Conservation (phyloP, 2,329 filamentous ascomycete species). For the Penicillium sumatraense region DNA sequence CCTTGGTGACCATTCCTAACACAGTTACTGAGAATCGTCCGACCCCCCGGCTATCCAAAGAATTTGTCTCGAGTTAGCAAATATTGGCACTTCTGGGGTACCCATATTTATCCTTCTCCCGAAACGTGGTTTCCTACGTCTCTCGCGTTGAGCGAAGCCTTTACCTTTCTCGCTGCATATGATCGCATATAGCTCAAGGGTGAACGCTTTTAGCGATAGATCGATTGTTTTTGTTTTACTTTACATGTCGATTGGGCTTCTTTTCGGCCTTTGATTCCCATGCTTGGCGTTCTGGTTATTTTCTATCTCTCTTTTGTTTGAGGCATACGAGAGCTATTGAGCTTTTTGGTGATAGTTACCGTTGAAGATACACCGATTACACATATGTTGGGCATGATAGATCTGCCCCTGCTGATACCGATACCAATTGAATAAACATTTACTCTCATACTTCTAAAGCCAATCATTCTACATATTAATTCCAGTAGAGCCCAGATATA, state of each 20-base stretch:
- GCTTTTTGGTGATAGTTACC: too few relatives aligned
- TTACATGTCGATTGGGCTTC: neutral
- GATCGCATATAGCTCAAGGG: neutral
- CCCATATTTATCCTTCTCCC: neutral
- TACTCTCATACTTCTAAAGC: neutral
- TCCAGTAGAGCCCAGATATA: neutral
- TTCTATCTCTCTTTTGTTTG: conserved; percentile 1
- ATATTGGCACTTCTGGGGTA: neutral
- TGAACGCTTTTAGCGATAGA: conserved; percentile 6
- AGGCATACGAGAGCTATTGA: conserved; percentile 18
- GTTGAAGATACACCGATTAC: conserved; percentile 13
- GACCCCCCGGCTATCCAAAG: too few relatives aligned
- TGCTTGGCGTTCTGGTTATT: conserved; percentile 20
- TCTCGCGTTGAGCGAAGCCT: conserved; percentile 3
- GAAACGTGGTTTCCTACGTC: neutral
- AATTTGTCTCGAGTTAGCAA: too few relatives aligned
- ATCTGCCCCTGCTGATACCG: neutral
- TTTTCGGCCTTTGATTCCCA: conserved; percentile 20
- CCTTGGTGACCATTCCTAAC: too few relatives aligned
- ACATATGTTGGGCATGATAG: conserved; percentile 5
- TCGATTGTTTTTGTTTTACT: neutral
- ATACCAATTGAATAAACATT: neutral
- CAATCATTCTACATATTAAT: too few relatives aligned
- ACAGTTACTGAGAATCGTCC: too few relatives aligned
- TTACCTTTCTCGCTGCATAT: conserved; percentile 2